Evolutionary conservation across 257 asterid genomes (phyloP), one percentile per base, ranked within the genome.

Genomic region (Penstemon barbatus): DNA sequence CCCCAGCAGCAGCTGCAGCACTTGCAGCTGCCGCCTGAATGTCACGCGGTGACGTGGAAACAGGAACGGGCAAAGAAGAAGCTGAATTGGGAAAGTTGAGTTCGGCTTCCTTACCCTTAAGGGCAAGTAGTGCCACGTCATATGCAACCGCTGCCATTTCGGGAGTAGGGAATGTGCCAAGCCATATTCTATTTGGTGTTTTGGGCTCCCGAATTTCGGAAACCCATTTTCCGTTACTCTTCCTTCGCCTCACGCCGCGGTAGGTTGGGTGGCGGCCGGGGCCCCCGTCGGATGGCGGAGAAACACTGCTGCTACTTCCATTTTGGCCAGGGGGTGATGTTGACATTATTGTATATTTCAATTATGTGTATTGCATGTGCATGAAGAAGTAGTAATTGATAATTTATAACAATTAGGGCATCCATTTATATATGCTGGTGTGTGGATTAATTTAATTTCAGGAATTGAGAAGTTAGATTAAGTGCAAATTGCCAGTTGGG

Each of bases 11-110:
- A 0, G 90, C 77, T 0, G 95, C 95, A 0, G 95, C 95, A 15
- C 82, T 78, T 33, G 95, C 87, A 0, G 96, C 96, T 0, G 96
- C 95, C 0, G 85, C 82, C 84, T 85, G 90, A 18, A 89, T 86
- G 71, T 87, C 95, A 0, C 67, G 59, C 0, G 90, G 80, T 4
- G 92, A 77, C 55, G 78, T 15, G 37, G 96, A 74, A 6, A 86
- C 84, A 0, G 96, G 96, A 19, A 79, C 78, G 1, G 96, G 96
- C 18, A 85, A 55, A 2, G 84, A 76, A n/a, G 81, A 40, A 1
- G 82, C 85, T 0, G 84, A 77, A n/a, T 74, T 73, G 0, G 91
- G 91, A 44, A 87, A 79, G 43, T 89, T 89, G 6, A 89, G 87
- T 7, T 83, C 83, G 0, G 86, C 80, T 1, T 61, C 73, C 5